Conservation (phyloP, 305 asterid genomes). For the Fraxinus xanthoxyloides region DNA sequence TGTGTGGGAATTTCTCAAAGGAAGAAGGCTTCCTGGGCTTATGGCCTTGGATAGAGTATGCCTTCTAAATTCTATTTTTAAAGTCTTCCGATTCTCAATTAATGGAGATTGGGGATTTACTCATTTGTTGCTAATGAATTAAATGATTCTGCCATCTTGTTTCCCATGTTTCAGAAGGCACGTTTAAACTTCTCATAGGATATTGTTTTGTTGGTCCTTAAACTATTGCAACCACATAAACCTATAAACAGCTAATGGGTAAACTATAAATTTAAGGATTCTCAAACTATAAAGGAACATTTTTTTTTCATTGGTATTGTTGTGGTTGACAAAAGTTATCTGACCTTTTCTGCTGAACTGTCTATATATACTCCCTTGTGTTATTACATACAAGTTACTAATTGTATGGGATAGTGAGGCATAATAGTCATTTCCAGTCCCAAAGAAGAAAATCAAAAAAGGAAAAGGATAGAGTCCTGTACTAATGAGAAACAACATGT, state of each 20-base stretch:
- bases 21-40: slow-evolving; percentile 87
- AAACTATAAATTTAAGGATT: neutral
- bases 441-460: neutral
- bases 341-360: neutral
- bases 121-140: neutral
- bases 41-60: slow-evolving; percentile 88
- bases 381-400: neutral
- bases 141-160: neutral
- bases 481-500: neutral
- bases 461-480: neutral
- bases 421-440: neutral
- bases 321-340: neutral
- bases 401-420: neutral
- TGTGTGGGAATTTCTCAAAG: slow-evolving; percentile 86
- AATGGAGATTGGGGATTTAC: neutral
- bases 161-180: neutral
- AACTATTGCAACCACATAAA: neutral
- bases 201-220: neutral
- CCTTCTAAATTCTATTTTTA: slow-evolving; percentile 17
- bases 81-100: neutral
- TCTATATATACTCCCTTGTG: neutral
- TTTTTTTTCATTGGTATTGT: neutral
- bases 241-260: neutral
- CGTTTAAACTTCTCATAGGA: neutral
- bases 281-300: neutral